Evolutionary conservation across 1,284 basidiomycete genomes (phyloP).

Genomic region (Sanghuangporus weigelae): DNA sequence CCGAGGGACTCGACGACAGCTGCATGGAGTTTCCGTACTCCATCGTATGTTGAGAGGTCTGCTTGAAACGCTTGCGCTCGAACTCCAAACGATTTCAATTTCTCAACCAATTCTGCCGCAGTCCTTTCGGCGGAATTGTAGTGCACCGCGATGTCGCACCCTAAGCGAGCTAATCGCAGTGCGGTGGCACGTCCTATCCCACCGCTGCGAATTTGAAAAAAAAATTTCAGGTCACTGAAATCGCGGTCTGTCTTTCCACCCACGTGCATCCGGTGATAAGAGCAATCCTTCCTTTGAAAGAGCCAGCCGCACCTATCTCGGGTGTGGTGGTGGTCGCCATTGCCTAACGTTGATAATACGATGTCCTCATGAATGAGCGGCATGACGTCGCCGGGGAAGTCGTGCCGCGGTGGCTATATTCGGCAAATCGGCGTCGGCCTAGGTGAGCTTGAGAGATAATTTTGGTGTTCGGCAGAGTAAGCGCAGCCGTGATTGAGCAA

Average conservation of each 20-base stretch:
- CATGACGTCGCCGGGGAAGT: not conserved
- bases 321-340: not conserved
- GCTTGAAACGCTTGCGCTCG: constrained; percentile 42
- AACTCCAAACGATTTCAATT: constrained; percentile 32
- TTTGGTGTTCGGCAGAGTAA: not conserved
- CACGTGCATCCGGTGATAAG: constrained; percentile 36
- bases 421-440: not conserved
- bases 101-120: constrained; percentile 33
- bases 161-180: constrained; percentile 36
- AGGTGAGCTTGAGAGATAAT: not conserved
- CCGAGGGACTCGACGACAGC: constrained; percentile 41
- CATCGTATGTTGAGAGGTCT: constrained; percentile 40
- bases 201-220: constrained; percentile 31
- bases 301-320: not conserved
- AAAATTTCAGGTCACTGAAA: constrained; percentile 23
- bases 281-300: constrained; percentile 29
- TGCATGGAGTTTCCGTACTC: constrained; percentile 37
- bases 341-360: not conserved
- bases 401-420: not conserved
- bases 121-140: constrained; percentile 35
- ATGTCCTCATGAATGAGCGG: not conserved
- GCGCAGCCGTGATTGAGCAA: not conserved
- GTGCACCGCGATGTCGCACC: constrained; percentile 49
- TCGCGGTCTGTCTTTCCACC: constrained; percentile 15
- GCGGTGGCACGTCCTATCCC: constrained; percentile 50